A percentile compares a stretch with the other conserved stretches of the same genome.
phyloP scores from a whole-genome alignment of 306 rosid genomes.

The Delonix regia region DNA sequence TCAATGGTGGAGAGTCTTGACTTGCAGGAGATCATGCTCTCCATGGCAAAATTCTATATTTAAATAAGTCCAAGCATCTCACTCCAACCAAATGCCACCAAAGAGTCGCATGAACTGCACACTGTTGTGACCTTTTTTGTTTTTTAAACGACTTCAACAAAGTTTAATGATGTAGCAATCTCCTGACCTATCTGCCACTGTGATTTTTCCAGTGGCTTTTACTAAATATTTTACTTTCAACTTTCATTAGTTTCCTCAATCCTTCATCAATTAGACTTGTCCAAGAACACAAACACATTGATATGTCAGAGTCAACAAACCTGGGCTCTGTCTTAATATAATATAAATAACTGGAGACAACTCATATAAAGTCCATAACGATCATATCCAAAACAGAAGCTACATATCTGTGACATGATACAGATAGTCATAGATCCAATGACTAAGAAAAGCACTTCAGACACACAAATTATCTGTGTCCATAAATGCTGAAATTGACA shows the following conservation, averaged over 20 bases:
- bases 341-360: conserved; percentile 20
- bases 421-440: conserved; percentile 3
- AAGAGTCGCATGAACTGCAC: not conserved
- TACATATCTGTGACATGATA: not conserved
- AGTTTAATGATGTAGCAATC: not conserved
- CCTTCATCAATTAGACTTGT: conserved; percentile 18
- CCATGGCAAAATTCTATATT: not conserved
- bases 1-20: not conserved
- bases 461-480: not conserved
- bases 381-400: conserved; percentile 15
- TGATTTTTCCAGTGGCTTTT: not conserved
- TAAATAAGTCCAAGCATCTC: not conserved
- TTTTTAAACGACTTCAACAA: not conserved
- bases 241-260: conserved; percentile 15
- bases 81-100: not conserved
- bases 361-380: not conserved
- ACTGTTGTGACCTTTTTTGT: not conserved
- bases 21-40: not conserved
- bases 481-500: not conserved
- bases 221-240: not conserved
- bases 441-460: not conserved
- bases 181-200: not conserved
- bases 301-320: not conserved
- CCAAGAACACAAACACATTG: not conserved
- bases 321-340: conserved; percentile 10